Evolutionary conservation across 352 stramenopile species (phyloP), one percentile per base, ranked within the genome.

Genomic region (Pythium coloratum): DNA sequence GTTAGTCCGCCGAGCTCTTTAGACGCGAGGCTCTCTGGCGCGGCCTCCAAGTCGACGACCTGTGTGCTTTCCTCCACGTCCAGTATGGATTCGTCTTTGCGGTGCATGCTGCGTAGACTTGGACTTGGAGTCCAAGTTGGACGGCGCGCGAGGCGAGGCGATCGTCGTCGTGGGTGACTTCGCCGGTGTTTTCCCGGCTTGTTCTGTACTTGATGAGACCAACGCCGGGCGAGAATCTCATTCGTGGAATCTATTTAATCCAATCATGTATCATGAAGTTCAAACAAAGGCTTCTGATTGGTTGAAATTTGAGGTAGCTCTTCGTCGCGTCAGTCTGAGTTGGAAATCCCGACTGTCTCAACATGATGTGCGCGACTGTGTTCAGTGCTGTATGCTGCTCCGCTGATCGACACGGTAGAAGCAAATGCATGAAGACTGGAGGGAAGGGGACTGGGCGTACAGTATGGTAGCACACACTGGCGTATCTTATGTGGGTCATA

Each of bases 21-120:
- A 18, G 33, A 54, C 33, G 13, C 58, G 36, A 40, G 34, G 51
- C 50, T 56, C 7, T 55, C 40, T 46, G 51, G 55, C 13, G 55
- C 50, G 2, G 51, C 61, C 53, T 67, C 61, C 2, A 67, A n/a
- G 49, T 67, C 61, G 18, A 56, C 61, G 13, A 56, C 28, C 1
- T 60, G 51, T 14, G 40, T 36, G 38, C 14, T n/a, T 20, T 32
- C 32, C 1, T 36, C 49, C 12, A 18, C 49, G 24, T 24, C 12
- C 6, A 47, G 8, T 10, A 47, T n/a, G 8, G n/a, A 14, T 3
- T 38, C 24, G 1, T 57, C 10, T 5, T 40, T 58, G 47, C 42
- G 59, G n/a, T 33, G 47, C 59, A 65, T 65, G 26, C n/a, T 32
- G 47, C 24, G 28, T 30, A 4, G 28, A 30, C 28, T 2, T 30